These are phyloP conservation scores for Arabidopsis suecica DNA, from an alignment of 345 rosid species.

Conservation along the genomic window DNA sequence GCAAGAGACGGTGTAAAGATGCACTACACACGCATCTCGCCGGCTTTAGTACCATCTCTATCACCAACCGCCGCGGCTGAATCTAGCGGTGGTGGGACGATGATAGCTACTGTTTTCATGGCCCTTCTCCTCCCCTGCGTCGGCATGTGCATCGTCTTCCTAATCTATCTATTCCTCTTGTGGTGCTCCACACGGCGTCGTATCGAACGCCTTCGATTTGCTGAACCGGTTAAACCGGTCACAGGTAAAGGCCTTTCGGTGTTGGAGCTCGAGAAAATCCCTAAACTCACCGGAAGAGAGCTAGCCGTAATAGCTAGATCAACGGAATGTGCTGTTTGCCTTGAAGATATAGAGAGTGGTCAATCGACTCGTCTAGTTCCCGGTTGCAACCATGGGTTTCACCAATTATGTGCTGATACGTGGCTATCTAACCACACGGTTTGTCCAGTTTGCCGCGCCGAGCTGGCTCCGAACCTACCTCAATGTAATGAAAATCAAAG, in stretches of 20 bases:
- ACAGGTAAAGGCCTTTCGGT: conserved; percentile 57
- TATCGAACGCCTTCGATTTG: conserved; percentile 23
- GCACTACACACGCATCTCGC: conserved; percentile 40
- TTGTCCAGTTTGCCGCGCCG: conserved; percentile 76
- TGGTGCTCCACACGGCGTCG: conserved; percentile 51
- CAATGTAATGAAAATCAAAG: conserved; percentile 26
- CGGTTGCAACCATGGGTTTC: conserved; percentile 89
- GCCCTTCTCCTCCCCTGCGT: conserved; percentile 74
- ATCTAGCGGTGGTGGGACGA: conserved; percentile 33
- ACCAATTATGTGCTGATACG: conserved; percentile 73
- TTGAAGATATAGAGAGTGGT: conserved; percentile 68
- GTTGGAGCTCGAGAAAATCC: conserved; percentile 68
- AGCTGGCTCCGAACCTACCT: conserved; percentile 50
- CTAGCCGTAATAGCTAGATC: conserved; percentile 53
- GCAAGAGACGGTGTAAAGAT: conserved; percentile 21
- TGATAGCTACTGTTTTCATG: conserved; percentile 62
- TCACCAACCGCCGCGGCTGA: conserved; percentile 30
- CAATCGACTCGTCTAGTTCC: conserved; percentile 72
- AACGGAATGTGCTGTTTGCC: conserved; percentile 82
- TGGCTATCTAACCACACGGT: conserved; percentile 71
- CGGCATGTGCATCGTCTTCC: conserved; percentile 66
- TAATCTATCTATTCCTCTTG: conserved; percentile 65
- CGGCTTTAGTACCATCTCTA: conserved; percentile 23
- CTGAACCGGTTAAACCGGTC: conserved; percentile 42
- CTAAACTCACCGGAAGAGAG: conserved; percentile 68